A percentile compares a stretch with the other conserved stretches of the same genome.
Conservation (phyloP, 148 eudicot species). For the Diospyros kaki region DNA sequence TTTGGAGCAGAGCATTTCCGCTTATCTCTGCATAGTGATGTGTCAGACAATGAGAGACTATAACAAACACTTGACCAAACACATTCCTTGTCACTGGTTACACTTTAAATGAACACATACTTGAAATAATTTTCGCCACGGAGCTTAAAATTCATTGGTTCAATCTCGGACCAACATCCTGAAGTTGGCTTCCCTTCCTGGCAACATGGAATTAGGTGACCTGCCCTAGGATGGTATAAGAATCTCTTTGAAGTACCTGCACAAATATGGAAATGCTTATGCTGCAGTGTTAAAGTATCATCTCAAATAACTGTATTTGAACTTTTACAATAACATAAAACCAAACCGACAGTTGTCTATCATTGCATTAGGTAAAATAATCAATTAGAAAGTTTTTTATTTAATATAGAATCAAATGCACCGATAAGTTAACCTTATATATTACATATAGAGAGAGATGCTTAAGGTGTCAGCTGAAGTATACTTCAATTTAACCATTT, state of each 20-base stretch:
- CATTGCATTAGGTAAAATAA: not conserved
- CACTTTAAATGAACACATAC: constrained; percentile 29
- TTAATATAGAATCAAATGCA: not conserved
- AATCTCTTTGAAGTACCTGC: constrained; percentile 52
- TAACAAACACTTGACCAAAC: not conserved
- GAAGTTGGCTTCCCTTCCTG: constrained; percentile 42
- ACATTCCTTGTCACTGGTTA: not conserved
- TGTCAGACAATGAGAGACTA: not conserved
- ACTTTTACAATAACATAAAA: not conserved
- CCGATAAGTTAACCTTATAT: not conserved
- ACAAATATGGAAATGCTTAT: not conserved
- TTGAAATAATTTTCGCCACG: constrained; percentile 62
- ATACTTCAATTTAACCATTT: no score
- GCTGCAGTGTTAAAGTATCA: not conserved
- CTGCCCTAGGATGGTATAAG: constrained; percentile 61
- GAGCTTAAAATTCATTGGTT: constrained; percentile 63
- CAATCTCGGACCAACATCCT: constrained; percentile 66
- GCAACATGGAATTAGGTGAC: constrained; percentile 56
- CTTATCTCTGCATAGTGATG: constrained; percentile 58
- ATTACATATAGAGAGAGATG: not conserved
- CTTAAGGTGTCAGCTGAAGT: no score
- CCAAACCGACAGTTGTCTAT: not conserved
- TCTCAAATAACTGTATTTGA: not conserved
- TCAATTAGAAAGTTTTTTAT: not conserved
- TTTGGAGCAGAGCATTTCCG: constrained; percentile 60